phyloP scores from a whole-genome alignment of 2,329 filamentous ascomycete genomes.

The Pleochaeta shiraiana region DNA sequence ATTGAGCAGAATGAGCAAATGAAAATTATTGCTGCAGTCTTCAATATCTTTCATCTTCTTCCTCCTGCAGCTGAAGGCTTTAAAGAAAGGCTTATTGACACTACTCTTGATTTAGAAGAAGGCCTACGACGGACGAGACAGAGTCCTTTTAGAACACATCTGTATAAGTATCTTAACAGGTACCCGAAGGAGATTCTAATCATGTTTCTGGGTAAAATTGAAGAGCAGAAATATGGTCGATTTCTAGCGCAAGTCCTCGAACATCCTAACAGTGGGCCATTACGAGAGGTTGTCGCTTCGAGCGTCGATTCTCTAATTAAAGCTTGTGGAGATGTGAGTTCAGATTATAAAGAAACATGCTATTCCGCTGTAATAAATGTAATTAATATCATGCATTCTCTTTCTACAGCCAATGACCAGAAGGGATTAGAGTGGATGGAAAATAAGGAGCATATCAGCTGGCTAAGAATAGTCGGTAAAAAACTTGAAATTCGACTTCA shows the following conservation, averaged over 20 bases:
- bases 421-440: constrained; percentile 49
- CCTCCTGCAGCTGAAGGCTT: constrained; percentile 79
- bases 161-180: constrained; percentile 84
- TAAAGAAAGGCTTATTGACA: constrained; percentile 73
- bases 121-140: constrained; percentile 68
- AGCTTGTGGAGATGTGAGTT: constrained; percentile 38
- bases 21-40: constrained; percentile 85
- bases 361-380: constrained; percentile 60
- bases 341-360: constrained; percentile 45
- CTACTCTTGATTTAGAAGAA: constrained; percentile 72
- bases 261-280: constrained; percentile 47
- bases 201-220: constrained; percentile 57
- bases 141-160: constrained; percentile 74
- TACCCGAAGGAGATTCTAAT: constrained; percentile 78
- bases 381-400: constrained; percentile 63
- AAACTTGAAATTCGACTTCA: constrained; percentile 58
- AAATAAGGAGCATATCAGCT: constrained; percentile 35
- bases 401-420: constrained; percentile 38
- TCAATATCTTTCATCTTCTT: constrained; percentile 94
- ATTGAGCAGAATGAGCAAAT: constrained; percentile 85
- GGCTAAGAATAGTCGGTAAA: constrained; percentile 46
- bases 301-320: constrained; percentile 53
- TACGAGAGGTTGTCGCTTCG: constrained; percentile 53
- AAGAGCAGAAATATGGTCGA: constrained; percentile 70
- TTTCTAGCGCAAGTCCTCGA: constrained; percentile 75